phyloP scores from a whole-genome alignment of 495 filamentous ascomycete genomes.

The Ascodesmis nigricans region DNA sequence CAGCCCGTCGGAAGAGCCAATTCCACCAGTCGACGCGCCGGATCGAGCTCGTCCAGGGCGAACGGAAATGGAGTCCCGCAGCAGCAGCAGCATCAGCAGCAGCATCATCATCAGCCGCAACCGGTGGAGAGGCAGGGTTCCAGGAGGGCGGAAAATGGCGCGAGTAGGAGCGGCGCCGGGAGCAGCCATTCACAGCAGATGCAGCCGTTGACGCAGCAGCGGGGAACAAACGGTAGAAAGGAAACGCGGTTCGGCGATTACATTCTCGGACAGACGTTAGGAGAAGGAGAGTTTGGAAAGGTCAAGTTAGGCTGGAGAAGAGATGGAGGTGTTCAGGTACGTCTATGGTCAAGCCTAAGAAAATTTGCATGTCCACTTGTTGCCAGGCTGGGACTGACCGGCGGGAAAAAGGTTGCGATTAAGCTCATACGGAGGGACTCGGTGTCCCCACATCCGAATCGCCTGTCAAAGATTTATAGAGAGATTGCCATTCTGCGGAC shows the following conservation, averaged over 20 bases:
- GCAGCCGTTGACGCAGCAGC: background rate
- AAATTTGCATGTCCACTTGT: too few species aligned
- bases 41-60: too few species aligned
- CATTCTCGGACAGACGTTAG: conserved; percentile 85
- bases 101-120: conserved; percentile 12
- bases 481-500: conserved; percentile 79
- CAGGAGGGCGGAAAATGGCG: conserved; percentile 12
- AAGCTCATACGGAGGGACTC: conserved; percentile 88
- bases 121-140: conserved; percentile 7
- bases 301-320: conserved; percentile 99
- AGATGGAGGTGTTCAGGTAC: conserved; percentile 61
- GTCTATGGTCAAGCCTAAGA: too few species aligned
- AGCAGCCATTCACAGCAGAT: conserved; percentile 4
- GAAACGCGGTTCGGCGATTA: conserved; percentile 86
- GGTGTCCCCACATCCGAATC: conserved; percentile 61
- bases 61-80: conserved; percentile 12
- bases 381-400: too few species aligned
- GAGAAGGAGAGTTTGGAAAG: conserved; percentile 96
- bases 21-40: too few species aligned
- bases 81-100: conserved; percentile 7
- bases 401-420: conserved; percentile 97
- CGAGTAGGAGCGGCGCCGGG: conserved; percentile 11
- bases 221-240: conserved; percentile 28
- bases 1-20: conserved; percentile 19
- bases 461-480: conserved; percentile 88